A percentile compares a stretch with the other conserved stretches of the same genome.
Evolutionary conservation across 2,329 filamentous ascomycete genomes (phyloP).

Genomic region (Scopulariopsis brevicaulis): DNA sequence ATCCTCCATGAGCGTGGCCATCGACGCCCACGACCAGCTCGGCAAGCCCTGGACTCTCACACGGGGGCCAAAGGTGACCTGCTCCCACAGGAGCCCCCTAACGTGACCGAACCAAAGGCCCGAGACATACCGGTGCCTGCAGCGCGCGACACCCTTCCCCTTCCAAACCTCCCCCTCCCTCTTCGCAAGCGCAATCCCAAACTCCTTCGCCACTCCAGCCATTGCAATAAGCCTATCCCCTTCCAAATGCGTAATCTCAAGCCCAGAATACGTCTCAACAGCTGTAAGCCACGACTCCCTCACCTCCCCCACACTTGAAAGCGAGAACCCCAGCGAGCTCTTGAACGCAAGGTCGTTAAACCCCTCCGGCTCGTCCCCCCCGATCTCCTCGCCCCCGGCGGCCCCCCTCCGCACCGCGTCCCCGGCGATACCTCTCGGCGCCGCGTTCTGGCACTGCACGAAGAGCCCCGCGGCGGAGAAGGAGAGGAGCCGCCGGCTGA

Average conservation of each 20-base stretch:
- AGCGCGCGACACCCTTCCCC: no score
- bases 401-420: not conserved
- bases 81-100: not conserved
- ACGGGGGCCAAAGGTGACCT: no score
- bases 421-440: not conserved
- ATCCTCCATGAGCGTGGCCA: not conserved
- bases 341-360: not conserved
- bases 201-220: not conserved
- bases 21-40: not conserved
- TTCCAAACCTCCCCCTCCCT: not conserved
- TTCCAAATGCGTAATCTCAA: not conserved
- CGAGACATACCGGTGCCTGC: not conserved
- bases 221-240: not conserved
- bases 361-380: not conserved
- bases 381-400: not conserved
- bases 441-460: conserved; percentile 6
- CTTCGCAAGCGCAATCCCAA: not conserved
- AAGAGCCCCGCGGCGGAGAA: not conserved
- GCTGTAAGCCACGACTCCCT: not conserved
- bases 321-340: not conserved
- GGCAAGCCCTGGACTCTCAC: not conserved
- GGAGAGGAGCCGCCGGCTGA: conserved; percentile 6
- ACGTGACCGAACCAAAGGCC: not conserved
- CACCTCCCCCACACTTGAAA: not conserved
- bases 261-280: not conserved